Evolutionary conservation across 257 asterid genomes (phyloP), one percentile per base, ranked within the genome.

Genomic region (Buddleja alternifolia): DNA sequence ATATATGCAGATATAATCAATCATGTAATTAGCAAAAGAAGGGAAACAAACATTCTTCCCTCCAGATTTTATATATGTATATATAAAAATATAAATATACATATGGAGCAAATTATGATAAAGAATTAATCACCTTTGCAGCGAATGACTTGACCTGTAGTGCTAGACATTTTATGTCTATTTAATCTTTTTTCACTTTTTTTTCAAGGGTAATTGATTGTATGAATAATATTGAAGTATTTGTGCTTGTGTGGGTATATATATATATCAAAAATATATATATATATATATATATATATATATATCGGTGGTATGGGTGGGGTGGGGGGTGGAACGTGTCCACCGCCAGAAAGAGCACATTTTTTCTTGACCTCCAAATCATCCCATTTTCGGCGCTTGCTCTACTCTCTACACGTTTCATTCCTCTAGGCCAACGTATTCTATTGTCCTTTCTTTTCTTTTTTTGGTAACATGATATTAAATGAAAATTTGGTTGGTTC

Each of bases 91-190:
- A 29, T 5, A 29, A 29, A 29, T 29, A 29, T 1, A 29, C 2
- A 29, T 1, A 29, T 1, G 2, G 3, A 29, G 34, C 34, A 29
- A 10, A 32, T n/a, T 10, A 16, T 24, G 46, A 60, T 14, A 0
- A 23, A 75, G 54, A 32, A n/a, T n/a, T n/a, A 55, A 21, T 46
- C 41, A 80, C 88, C 91, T 83, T 77, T 86, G 87, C 92, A 86
- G 29, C 81, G 82, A 19, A 86, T 86, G 42, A 81, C 86, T 69
- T 81, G 83, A 25, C 83, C 84, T 3, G 72, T 60, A 40, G 87
- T 86, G 76, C 67, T 55, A 3, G 85, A 75, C 89, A 85, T 85
- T 53, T 76, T 29, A 29, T 29, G 2, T 29, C 34, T 54, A 21
- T 6, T 15, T 19, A 3, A 8, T 25, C 29, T 39, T 10, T 10